Percentiles rank a stretch among this genome's conserved stretches.
Conservation (phyloP, 2,329 filamentous ascomycete genomes). For the Colletotrichum navitas region DNA sequence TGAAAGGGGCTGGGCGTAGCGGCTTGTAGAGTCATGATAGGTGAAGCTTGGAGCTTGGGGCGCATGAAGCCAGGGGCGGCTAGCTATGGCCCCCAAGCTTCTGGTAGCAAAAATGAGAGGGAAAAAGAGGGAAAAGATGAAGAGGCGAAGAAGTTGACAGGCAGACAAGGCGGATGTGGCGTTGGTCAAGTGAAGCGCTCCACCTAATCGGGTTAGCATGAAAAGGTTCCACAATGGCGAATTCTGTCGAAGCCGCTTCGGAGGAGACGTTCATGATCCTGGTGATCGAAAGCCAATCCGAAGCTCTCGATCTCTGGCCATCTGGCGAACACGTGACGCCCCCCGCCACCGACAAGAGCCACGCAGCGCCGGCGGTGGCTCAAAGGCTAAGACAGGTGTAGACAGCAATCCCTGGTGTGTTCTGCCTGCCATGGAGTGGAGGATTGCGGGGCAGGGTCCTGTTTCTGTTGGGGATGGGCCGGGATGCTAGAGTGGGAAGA, state of each 20-base stretch:
- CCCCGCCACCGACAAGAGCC: conserved; percentile 5
- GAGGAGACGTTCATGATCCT: background rate
- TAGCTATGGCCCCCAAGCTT: conserved; percentile 20
- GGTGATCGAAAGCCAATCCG: conserved; percentile 5
- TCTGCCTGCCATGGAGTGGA: conserved; percentile 33
- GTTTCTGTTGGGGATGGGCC: conserved; percentile 42
- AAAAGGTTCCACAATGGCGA: conserved; percentile 37
- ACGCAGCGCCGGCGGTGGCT: conserved; percentile 22
- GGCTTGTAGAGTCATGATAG: background rate
- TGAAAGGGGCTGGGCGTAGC: background rate
- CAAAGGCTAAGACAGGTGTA: conserved; percentile 16
- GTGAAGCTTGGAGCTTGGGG: conserved; percentile 20
- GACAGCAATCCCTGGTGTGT: conserved; percentile 16
- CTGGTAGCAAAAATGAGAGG: conserved; percentile 21
- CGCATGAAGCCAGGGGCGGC: conserved; percentile 22
- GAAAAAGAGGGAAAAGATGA: background rate
- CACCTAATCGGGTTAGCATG: conserved; percentile 24
- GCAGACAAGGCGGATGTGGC: conserved; percentile 36
- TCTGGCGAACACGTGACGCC: conserved; percentile 8
- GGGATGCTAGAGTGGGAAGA: conserved; percentile 39
- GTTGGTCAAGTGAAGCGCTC: conserved; percentile 20
- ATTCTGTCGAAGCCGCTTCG: background rate
- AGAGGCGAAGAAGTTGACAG: conserved; percentile 18
- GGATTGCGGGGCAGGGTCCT: conserved; percentile 41
- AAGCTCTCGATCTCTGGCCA: conserved; percentile 9